Percentiles rank a stretch among this genome's conserved stretches.
Conservation (phyloP, 441 rosid genomes). For the Gossypium aridum region DNA sequence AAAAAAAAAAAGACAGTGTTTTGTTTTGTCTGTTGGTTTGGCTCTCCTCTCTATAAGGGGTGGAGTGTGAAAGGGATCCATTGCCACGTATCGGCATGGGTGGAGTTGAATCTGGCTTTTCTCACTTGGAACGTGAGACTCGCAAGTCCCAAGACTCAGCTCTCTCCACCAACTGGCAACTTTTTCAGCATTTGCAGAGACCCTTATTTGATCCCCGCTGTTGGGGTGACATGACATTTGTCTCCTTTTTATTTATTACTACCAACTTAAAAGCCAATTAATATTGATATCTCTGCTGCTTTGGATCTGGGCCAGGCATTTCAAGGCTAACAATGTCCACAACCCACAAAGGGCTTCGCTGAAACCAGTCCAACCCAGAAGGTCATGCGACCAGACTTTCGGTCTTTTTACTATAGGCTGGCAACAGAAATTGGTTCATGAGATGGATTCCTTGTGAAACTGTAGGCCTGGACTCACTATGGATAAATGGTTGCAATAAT, state of each 20-base stretch:
- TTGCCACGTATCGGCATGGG: slow-evolving; percentile 22
- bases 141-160: neutral
- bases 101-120: neutral
- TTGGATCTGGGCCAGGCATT: neutral
- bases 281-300: neutral
- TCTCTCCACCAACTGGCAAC: neutral
- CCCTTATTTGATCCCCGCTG: slow-evolving; percentile 1
- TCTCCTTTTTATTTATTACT: neutral
- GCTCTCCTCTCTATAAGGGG: neutral
- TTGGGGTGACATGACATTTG: slow-evolving; percentile 5
- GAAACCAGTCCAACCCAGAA: neutral
- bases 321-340: neutral
- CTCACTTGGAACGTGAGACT: slow-evolving; percentile 8
- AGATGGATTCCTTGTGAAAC: too few relatives aligned
- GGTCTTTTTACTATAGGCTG: neutral
- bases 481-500: too few relatives aligned
- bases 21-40: neutral
- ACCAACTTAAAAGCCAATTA: neutral
- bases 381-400: neutral
- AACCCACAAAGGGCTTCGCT: neutral
- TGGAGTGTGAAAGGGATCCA: slow-evolving; percentile 22
- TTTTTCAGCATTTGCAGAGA: neutral
- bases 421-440: neutral
- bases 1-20: neutral
- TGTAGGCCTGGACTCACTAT: neutral